A percentile compares a stretch with the other conserved stretches of the same genome.
phyloP scores from a whole-genome alignment of 768 basidiomycete species.

The Naematelia aurantialba region DNA sequence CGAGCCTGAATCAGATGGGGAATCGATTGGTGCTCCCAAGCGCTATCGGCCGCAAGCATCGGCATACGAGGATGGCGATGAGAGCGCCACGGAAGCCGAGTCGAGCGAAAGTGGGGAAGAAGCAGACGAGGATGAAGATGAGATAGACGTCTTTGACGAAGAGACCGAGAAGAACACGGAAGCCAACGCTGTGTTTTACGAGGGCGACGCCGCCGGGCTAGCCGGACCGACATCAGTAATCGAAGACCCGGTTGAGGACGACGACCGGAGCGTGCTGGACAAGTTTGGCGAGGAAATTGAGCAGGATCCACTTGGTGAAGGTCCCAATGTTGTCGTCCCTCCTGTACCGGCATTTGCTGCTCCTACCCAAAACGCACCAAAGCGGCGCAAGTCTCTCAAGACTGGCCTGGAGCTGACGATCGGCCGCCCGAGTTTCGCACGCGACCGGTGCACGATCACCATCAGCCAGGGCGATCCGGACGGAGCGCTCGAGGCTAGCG shows the following conservation, averaged over 20 bases:
- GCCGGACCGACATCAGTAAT: conserved; percentile 16
- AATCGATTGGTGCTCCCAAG: conserved; percentile 40
- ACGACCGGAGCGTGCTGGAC: conserved; percentile 35
- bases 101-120: conserved; percentile 19
- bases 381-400: conserved; percentile 23
- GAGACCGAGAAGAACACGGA: conserved; percentile 85
- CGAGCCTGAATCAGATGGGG: conserved; percentile 53
- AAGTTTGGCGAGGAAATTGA: conserved; percentile 56
- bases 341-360: conserved; percentile 39
- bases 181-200: conserved; percentile 57
- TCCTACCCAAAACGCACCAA: conserved; percentile 18
- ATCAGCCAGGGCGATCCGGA: conserved; percentile 80
- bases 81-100: conserved; percentile 31
- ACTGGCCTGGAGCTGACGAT: conserved; percentile 56
- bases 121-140: conserved; percentile 57
- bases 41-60: conserved; percentile 64
- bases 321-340: conserved; percentile 47
- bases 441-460: conserved; percentile 87
- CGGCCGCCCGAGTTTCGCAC: conserved; percentile 75
- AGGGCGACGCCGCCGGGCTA: conserved; percentile 43
- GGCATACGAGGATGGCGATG: conserved; percentile 42
- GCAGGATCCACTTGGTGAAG: conserved; percentile 82
- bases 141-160: conserved; percentile 61
- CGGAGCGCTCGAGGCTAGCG: conserved; percentile 55
- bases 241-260: conserved; percentile 14